Base-by-base conservation (phyloP, 2,329 filamentous ascomycete species). In the Lecanicillium sp. region DNA sequence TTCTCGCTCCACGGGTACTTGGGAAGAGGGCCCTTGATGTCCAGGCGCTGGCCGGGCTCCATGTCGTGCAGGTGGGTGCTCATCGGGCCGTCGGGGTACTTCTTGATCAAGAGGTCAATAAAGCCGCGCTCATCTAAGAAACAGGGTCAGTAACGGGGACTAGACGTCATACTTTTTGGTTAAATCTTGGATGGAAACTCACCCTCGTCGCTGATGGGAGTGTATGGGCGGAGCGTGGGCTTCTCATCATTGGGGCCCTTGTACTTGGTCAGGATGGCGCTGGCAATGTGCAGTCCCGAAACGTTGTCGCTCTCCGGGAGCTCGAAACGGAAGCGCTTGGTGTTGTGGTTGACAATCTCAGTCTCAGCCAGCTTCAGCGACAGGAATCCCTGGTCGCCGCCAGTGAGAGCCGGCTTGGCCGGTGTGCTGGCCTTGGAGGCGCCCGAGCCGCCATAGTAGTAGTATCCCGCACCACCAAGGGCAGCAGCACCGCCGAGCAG, bases 11-110 rank as follows among this genome's bases (percentile, higher is more conserved):
- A 96, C 22, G 78, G 65, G 65, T 95, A 96, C 67, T 98, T 98
- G 54, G 87, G 85, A 29, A 98, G 78, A 3, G 92, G 92, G 14
- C 92, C 92, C 75, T 98, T 96, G 70, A 98, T 80, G 45, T 90
- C 82, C 40, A 98, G 79, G 13, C 73, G 72, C 63, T 96, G 83
- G 46, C 88, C 86, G 32, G 85, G 80, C 25, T 73, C 71, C 78
- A 98, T 77, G 57, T 75, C 72, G 72, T 95, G 86, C 36, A 98
- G 59, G 68, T 96, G 85, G 49, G 79, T 77, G 47, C 85, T 94
- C 92, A 98, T 96, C 45, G 85, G 82, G 28, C 92, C 92, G 53
- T 80, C 73, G 45, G 85, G 83, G 70, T 98, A 98, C 55, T 78
- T 79, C 75, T 98, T 98, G 56, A 98, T 75, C 37, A 98, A 62